Evolutionary conservation across 177 flowering plant species (phyloP).

Genomic region (Telopea speciosissima): DNA sequence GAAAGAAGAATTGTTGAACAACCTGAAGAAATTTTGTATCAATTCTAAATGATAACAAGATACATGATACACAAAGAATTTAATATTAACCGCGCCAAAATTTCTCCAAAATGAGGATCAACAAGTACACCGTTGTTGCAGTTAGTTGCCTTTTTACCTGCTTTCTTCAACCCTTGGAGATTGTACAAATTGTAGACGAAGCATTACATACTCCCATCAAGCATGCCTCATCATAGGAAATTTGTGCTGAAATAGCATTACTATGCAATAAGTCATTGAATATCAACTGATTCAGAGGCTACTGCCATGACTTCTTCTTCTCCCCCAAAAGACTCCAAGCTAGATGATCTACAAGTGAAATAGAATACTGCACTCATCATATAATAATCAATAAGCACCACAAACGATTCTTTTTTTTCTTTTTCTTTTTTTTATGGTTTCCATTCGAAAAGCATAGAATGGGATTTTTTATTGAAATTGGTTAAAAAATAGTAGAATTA

Average conservation of each 20-base stretch:
- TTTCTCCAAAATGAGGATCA: slow-evolving; percentile 1
- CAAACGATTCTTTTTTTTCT: no score
- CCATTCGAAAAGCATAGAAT: no score
- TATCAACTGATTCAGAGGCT: slow-evolving; percentile 20
- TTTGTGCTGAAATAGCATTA: not conserved
- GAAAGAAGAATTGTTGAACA: slow-evolving; percentile 3
- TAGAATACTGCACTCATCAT: slow-evolving; percentile 96
- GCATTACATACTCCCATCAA: slow-evolving; percentile 3
- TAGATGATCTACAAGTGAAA: slow-evolving; percentile 76
- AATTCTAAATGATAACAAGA: not conserved
- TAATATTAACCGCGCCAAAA: slow-evolving; percentile 3
- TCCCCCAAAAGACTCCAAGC: slow-evolving; percentile 34
- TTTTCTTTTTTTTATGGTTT: no score
- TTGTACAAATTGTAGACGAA: not conserved
- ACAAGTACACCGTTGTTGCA: not conserved
- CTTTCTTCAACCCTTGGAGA: not conserved
- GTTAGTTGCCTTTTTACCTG: not conserved
- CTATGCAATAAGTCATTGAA: slow-evolving; percentile 4
- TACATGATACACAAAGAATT: slow-evolving; percentile 15
- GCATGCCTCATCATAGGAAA: no score
- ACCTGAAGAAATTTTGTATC: slow-evolving; percentile 1
- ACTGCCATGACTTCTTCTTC: slow-evolving; percentile 36
- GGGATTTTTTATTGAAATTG: no score
- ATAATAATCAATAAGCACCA: slow-evolving; percentile 81
- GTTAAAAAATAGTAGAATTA: no score